Evolutionary conservation across 768 basidiomycete genomes (phyloP).

Genomic region (Strobilomyces confusus): DNA sequence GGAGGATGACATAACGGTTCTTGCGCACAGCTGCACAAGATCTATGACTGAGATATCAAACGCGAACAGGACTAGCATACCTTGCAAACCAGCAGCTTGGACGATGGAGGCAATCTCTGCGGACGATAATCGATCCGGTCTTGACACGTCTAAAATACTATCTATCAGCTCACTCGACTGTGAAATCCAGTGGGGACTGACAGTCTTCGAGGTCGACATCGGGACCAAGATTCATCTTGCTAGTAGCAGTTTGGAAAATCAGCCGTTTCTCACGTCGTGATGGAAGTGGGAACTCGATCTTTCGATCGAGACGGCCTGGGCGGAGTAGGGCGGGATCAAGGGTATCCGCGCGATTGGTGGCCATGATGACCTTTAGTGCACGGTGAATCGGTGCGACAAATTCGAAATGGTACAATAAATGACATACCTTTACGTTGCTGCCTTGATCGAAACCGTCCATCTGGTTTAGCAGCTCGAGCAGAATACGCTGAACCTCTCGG

Average conservation of each 20-base stretch:
- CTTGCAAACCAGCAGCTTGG: constrained; percentile 96
- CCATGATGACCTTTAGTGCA: constrained; percentile 88
- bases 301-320: constrained; percentile 95
- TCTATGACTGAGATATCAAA: constrained; percentile 1
- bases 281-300: constrained; percentile 97
- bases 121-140: constrained; percentile 92
- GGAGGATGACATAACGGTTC: constrained; percentile 96
- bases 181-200: constrained; percentile 38
- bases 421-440: constrained; percentile 88
- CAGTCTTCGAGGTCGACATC: constrained; percentile 99
- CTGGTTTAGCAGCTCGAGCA: constrained; percentile 94
- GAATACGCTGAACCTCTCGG: constrained; percentile 96
- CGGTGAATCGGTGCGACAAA: background rate
- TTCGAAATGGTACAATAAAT: background rate
- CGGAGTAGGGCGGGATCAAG: constrained; percentile 96
- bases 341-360: constrained; percentile 97
- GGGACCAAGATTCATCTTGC: constrained; percentile 96
- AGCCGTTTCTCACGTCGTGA: constrained; percentile 92
- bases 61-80: constrained; percentile 32
- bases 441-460: constrained; percentile 99
- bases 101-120: constrained; percentile 95
- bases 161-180: constrained; percentile 13
- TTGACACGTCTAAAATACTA: constrained; percentile 72
- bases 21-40: constrained; percentile 73
- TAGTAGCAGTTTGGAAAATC: constrained; percentile 96